Conservation (phyloP, 2,329 filamentous ascomycete genomes). For the Talaromyces sp. region DNA sequence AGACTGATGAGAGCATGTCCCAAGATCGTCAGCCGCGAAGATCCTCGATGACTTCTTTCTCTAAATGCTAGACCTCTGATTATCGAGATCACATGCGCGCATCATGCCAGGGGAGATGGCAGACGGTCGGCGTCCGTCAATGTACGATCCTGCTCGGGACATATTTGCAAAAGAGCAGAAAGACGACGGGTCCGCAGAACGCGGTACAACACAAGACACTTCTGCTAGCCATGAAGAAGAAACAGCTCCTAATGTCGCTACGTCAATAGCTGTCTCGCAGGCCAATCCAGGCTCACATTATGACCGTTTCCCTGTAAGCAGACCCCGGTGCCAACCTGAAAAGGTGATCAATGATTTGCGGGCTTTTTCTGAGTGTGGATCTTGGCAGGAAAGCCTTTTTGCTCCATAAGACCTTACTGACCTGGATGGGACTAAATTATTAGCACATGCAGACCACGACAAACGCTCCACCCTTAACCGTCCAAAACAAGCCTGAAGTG, state of each 20-base stretch:
- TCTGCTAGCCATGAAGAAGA: neutral
- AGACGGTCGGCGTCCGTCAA: constrained; percentile 23
- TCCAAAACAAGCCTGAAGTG: constrained; percentile 2
- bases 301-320: constrained; percentile 8
- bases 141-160: constrained; percentile 38
- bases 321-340: neutral
- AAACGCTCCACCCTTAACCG: constrained; percentile 19
- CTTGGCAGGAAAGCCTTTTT: constrained; percentile 14
- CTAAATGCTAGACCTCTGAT: neutral
- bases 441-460: constrained; percentile 17
- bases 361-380: constrained; percentile 15
- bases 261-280: constrained; percentile 9
- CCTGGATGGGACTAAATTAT: constrained; percentile 19
- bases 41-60: neutral
- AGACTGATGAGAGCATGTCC: constrained; percentile 6
- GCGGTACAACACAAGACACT: constrained; percentile 14
- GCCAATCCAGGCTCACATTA: neutral
- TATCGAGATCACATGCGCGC: constrained; percentile 11
- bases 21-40: constrained; percentile 7
- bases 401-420: constrained; percentile 21
- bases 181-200: constrained; percentile 26
- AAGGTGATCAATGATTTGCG: constrained; percentile 12
- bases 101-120: constrained; percentile 16
- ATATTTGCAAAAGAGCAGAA: constrained; percentile 29
- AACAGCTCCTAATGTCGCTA: neutral